Percentiles rank a stretch among this genome's conserved stretches.
Evolutionary conservation across 164 flowering plant genomes (phyloP).

Genomic region (Houttuynia cordata): DNA sequence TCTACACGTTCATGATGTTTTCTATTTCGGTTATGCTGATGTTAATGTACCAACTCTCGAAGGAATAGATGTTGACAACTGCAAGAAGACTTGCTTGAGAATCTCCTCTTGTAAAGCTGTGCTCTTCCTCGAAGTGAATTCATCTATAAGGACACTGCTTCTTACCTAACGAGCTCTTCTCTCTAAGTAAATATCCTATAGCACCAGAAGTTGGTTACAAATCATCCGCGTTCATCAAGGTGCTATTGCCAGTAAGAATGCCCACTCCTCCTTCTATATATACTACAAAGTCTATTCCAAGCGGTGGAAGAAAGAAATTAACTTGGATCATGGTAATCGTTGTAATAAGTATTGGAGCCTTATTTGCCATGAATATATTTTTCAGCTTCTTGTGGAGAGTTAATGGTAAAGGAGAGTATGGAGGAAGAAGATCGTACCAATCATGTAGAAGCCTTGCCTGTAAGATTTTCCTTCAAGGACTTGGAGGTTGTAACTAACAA

Average conservation of each 20-base stretch:
- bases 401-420: not conserved
- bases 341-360: conserved; percentile 5
- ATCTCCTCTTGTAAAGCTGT: conserved; percentile 13
- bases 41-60: not conserved
- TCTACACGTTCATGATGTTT: conserved; percentile 4
- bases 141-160: conserved; percentile 6
- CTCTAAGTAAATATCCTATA: conserved; percentile 2
- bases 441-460: conserved; percentile 10
- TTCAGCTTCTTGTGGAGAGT: not conserved
- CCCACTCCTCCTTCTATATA: not conserved
- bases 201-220: not conserved
- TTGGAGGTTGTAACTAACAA: not conserved
- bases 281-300: not conserved
- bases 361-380: not conserved
- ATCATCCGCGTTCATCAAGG: conserved; percentile 14
- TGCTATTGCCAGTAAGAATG: conserved; percentile 6
- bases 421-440: conserved; percentile 9
- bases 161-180: conserved; percentile 10
- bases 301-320: not conserved
- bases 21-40: conserved; percentile 9
- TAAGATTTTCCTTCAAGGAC: not conserved
- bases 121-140: not conserved
- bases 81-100: conserved; percentile 17
- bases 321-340: not conserved
- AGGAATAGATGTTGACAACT: conserved; percentile 1